Percentiles rank a stretch among this genome's conserved stretches.
Evolutionary conservation across 148 eudicot species (phyloP).

Genomic region (Rhododendron ferrugineum): DNA sequence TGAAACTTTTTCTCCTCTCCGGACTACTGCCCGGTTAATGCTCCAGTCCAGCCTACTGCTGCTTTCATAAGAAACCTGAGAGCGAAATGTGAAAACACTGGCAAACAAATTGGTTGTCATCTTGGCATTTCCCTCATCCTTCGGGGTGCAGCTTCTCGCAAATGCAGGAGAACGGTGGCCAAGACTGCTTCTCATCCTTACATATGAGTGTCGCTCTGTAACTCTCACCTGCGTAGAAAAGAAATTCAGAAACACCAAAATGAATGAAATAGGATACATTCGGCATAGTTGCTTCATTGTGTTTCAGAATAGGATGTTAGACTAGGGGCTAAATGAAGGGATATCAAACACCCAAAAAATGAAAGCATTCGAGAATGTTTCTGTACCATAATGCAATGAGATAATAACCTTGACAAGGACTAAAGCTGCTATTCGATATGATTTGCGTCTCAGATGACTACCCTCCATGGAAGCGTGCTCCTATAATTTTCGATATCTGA

Average conservation of each 20-base stretch:
- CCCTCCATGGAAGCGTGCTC: no score
- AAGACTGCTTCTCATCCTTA: constrained; percentile 20
- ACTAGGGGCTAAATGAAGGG: not conserved
- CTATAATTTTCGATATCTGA: no score
- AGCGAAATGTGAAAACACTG: constrained; percentile 27
- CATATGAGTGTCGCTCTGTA: constrained; percentile 27
- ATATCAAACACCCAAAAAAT: not conserved
- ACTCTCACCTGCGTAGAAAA: constrained; percentile 15
- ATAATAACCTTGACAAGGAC: constrained; percentile 1
- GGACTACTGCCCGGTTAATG: not conserved
- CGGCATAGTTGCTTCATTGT: not conserved
- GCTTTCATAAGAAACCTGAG: not conserved
- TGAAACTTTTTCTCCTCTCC: not conserved
- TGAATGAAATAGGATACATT: not conserved
- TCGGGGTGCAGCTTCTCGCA: constrained; percentile 11
- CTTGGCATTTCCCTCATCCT: constrained; percentile 37
- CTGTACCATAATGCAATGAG: not conserved
- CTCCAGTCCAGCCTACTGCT: no score
- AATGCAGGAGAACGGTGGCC: constrained; percentile 18
- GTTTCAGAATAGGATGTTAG: not conserved
- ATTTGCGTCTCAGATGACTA: no score
- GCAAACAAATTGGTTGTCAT: constrained; percentile 22
- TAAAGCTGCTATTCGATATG: not conserved
- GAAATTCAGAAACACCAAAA: not conserved
- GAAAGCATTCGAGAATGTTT: not conserved